Evolutionary conservation across 139 green algal species (phyloP).

Genomic region (Chlamydomonas sp.): DNA sequence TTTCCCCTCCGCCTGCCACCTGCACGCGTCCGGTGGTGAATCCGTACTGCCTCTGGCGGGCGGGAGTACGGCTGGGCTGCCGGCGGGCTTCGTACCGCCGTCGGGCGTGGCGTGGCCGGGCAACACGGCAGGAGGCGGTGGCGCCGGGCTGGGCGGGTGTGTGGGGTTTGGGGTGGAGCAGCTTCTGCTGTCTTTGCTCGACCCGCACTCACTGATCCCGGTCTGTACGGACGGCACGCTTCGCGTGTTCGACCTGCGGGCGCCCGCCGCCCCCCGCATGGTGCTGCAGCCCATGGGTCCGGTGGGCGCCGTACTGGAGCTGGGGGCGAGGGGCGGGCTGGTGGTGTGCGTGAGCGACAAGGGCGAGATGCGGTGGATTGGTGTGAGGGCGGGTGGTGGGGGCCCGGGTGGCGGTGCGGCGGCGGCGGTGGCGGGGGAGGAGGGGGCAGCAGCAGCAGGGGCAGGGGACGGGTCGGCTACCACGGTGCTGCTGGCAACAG

Average conservation of each 20-base stretch:
- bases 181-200: slow-evolving; percentile 27
- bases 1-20: slow-evolving; percentile 28
- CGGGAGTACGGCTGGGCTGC: background rate
- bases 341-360: slow-evolving; percentile 46
- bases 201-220: slow-evolving; percentile 63
- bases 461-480: background rate
- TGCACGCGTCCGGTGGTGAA: slow-evolving; percentile 60
- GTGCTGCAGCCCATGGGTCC: slow-evolving; percentile 51
- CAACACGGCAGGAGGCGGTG: background rate
- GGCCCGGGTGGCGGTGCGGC: background rate
- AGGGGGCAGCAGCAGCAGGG: background rate
- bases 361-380: slow-evolving; percentile 84
- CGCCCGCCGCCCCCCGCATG: slow-evolving; percentile 43
- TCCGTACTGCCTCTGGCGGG: slow-evolving; percentile 2
- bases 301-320: slow-evolving; percentile 74
- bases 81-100: background rate
- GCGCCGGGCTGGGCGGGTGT: background rate
- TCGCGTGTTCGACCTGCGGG: slow-evolving; percentile 80
- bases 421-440: background rate
- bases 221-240: slow-evolving; percentile 65
- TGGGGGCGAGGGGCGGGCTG: slow-evolving; percentile 54
- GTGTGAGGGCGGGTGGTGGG: slow-evolving; percentile 62
- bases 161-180: slow-evolving; percentile 17
- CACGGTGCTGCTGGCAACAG: slow-evolving; percentile 85
- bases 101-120: slow-evolving; percentile 19